Evolutionary conservation across 2,329 filamentous ascomycete species (phyloP), one percentile per base, ranked within the genome.

Genomic region (Monosporascus ibericus): DNA sequence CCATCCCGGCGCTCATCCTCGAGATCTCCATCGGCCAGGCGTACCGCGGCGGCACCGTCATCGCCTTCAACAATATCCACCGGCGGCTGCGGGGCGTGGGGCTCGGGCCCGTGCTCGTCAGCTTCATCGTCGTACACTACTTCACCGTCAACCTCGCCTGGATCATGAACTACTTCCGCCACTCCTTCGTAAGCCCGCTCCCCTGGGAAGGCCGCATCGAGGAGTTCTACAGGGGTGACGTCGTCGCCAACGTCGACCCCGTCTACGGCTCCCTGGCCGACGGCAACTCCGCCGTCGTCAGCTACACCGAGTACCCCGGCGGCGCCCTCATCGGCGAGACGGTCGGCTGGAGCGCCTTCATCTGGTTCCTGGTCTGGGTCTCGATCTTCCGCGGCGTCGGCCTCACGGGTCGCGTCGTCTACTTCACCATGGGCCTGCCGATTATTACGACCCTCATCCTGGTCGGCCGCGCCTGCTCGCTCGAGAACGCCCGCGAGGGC

Each of bases 11-110:
- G 0, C 70, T 82, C 38, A 73, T 81, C 14, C 72, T 82, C 22
- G 80, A 83, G 61, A 79, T 82, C 48, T 87, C 87, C 50, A 90
- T 88, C 49, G 90, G 90, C 47, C 87, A 82, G 59, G 78, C 79
- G 5, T 80, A 81, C 59, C 77, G 78, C 14, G 78, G 77, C 39
- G 79, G 79, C 14, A 75, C 73, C 3, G 76, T 80, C 39, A 75
- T 81, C 50, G 78, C 79, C 5, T 81, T 73, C 61, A 76, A 78
- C 67, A 79, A 75, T 56, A 68, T 82, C 54, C 73, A 80, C 59
- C 65, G 71, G 49, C 72, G 79, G 7, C 67, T 82, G 36, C 80
- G 78, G 57, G 80, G 79, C 2, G 70, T 77, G 3, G 80, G 80
- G 0, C 66, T 82, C 46, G 76, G 75, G 8, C 68, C 78, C 2